Conservation (phyloP, 495 filamentous ascomycete species). For the Tetracladium setigerum region DNA sequence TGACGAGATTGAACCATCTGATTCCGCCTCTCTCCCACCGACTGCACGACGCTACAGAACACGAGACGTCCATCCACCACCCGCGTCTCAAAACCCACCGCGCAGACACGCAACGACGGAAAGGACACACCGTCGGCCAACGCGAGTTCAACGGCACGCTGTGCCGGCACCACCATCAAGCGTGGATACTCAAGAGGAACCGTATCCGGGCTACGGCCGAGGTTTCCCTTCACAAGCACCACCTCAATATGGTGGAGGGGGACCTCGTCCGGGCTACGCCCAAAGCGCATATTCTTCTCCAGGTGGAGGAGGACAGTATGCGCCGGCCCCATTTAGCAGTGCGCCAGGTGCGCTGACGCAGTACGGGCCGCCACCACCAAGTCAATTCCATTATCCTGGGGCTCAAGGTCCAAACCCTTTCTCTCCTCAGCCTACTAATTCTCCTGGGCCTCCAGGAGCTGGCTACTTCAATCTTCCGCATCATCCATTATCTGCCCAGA, state of each 20-base stretch:
- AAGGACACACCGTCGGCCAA: slow-evolving; percentile 30
- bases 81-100: slow-evolving; percentile 31
- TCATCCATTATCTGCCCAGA: slow-evolving; percentile 15
- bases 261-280: slow-evolving; percentile 33
- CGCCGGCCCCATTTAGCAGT: slow-evolving; percentile 26
- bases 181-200: slow-evolving; percentile 34
- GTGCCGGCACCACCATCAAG: slow-evolving; percentile 35
- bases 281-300: slow-evolving; percentile 27
- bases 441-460: slow-evolving; percentile 9
- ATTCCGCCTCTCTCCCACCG: slow-evolving; percentile 69
- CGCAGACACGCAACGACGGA: slow-evolving; percentile 28
- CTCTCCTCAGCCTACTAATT: slow-evolving; percentile 15
- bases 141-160: slow-evolving; percentile 26
- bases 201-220: slow-evolving; percentile 26
- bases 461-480: slow-evolving; percentile 19
- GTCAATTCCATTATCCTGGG: slow-evolving; percentile 25
- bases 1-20: slow-evolving; percentile 67
- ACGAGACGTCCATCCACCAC: slow-evolving; percentile 32
- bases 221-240: slow-evolving; percentile 18
- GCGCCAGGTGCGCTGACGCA: slow-evolving; percentile 17
- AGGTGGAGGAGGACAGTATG: slow-evolving; percentile 24
- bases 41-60: slow-evolving; percentile 13
- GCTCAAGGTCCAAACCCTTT: slow-evolving; percentile 26
- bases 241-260: slow-evolving; percentile 30
- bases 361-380: slow-evolving; percentile 27